Percentiles rank a stretch among this genome's conserved stretches.
phyloP scores from a whole-genome alignment of 2,329 filamentous ascomycete genomes.

The Hypoxylon sp. region DNA sequence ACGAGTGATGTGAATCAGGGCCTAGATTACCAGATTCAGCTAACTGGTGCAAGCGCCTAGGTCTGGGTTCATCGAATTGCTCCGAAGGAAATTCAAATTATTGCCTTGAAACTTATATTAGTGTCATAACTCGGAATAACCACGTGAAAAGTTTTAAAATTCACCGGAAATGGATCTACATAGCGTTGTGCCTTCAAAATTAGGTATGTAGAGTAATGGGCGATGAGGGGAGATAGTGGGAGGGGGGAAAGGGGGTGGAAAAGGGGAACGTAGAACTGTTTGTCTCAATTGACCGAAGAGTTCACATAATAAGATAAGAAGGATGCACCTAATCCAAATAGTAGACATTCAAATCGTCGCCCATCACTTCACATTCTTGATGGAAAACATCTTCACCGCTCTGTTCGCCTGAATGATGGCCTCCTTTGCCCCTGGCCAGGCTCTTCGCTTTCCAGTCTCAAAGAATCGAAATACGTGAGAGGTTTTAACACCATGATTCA shows the following conservation, averaged over 20 bases:
- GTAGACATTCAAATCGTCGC: not conserved
- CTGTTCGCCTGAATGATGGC: conserved; percentile 54
- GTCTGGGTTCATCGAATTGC: not conserved
- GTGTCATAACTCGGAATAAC: not conserved
- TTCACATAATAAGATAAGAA: too few species aligned
- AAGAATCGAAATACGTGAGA: conserved; percentile 60
- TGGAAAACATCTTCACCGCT: conserved; percentile 36
- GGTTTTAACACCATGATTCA: conserved; percentile 59
- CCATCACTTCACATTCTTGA: conserved; percentile 30
- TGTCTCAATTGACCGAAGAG: too few species aligned
- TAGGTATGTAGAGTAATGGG: not conserved
- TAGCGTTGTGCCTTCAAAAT: not conserved
- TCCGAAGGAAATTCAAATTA: not conserved
- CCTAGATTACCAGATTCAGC: conserved; percentile 55
- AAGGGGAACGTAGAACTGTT: too few species aligned
- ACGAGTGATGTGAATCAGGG: conserved; percentile 57
- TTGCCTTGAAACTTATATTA: not conserved
- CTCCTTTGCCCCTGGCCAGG: conserved; percentile 58
- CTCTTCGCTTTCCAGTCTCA: conserved; percentile 58
- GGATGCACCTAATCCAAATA: not conserved
- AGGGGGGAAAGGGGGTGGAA: not conserved
- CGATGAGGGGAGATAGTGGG: not conserved
- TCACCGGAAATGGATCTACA: not conserved
- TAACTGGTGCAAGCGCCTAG: conserved; percentile 47
- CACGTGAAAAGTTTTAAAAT: not conserved